A percentile compares a stretch with the other conserved stretches of the same genome.
Conservation (phyloP, 805 yeast species). For the Jamesozyma gamospora region DNA sequence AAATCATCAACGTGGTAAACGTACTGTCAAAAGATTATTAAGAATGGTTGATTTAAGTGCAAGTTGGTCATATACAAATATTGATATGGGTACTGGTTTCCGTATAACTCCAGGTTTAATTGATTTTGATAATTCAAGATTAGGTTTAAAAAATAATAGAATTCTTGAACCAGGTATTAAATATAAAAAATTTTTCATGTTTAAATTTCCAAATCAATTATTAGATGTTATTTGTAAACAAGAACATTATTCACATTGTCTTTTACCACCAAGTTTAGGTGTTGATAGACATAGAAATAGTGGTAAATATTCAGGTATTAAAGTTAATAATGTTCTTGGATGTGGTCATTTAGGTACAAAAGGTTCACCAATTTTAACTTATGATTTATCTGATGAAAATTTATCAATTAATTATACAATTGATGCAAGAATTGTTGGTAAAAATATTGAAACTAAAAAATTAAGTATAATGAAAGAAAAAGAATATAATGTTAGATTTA, state of each 20-base stretch:
- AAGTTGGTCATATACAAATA: constrained; percentile 36
- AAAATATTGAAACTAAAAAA: constrained; percentile 19
- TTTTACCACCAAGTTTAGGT: constrained; percentile 36
- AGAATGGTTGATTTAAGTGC: constrained; percentile 45
- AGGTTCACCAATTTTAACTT: constrained; percentile 46
- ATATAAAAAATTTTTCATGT: constrained; percentile 48
- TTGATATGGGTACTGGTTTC: constrained; percentile 41
- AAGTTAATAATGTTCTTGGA: constrained; percentile 35
- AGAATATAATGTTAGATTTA: constrained; percentile 19
- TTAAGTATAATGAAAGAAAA: constrained; percentile 15
- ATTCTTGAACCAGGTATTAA: constrained; percentile 36
- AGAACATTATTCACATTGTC: constrained; percentile 25
- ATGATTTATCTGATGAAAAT: constrained; percentile 32
- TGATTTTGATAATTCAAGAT: constrained; percentile 18
- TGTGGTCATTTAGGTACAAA: constrained; percentile 42
- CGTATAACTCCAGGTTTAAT: constrained; percentile 15
- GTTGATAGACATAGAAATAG: constrained; percentile 21
- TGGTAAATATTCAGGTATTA: constrained; percentile 19
- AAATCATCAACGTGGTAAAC: constrained; percentile 11
- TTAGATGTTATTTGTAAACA: constrained; percentile 45
- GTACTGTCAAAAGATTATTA: constrained; percentile 30
- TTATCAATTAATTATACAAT: constrained; percentile 41
- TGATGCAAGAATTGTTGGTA: constrained; percentile 47
- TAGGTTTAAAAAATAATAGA: constrained; percentile 38
- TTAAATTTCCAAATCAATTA: constrained; percentile 43